phyloP scores from a whole-genome alignment of 2,329 filamentous ascomycete genomes.

The Nothophoma quercina region DNA sequence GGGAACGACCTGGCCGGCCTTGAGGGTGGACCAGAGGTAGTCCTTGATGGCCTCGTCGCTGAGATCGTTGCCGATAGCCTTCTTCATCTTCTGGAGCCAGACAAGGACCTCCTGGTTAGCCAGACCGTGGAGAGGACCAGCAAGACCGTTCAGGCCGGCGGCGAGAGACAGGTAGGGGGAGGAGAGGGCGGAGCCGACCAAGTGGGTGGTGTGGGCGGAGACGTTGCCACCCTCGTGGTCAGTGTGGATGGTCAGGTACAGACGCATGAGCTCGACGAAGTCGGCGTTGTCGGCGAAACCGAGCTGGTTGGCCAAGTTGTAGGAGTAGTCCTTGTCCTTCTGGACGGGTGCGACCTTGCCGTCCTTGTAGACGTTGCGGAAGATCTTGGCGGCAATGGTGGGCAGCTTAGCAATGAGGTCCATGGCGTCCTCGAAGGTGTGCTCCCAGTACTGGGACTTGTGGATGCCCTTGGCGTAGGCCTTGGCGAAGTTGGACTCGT shows the following conservation, averaged over 20 bases:
- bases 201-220: slow-evolving; percentile 96
- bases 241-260: slow-evolving; percentile 99
- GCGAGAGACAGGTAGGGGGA: slow-evolving; percentile 96
- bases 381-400: slow-evolving; percentile 97
- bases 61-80: slow-evolving; percentile 88
- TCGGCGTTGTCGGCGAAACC: slow-evolving; percentile 94
- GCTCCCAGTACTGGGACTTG: slow-evolving; percentile 99
- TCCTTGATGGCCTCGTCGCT: slow-evolving; percentile 96
- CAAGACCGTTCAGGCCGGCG: slow-evolving; percentile 96
- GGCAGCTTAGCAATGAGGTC: slow-evolving; percentile 99
- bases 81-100: slow-evolving; percentile 99
- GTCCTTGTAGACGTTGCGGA: slow-evolving; percentile 99
- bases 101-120: slow-evolving; percentile 99
- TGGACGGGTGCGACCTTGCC: slow-evolving; percentile 95
- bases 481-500: slow-evolving; percentile 97
- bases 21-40: slow-evolving; percentile 98
- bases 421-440: slow-evolving; percentile 99
- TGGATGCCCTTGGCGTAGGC: slow-evolving; percentile 98
- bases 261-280: slow-evolving; percentile 97
- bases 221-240: slow-evolving; percentile 99
- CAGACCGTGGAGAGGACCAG: slow-evolving; percentile 96
- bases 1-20: slow-evolving; percentile 92
- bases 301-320: slow-evolving; percentile 99
- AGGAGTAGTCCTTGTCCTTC: slow-evolving; percentile 99
- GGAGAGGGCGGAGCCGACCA: slow-evolving; percentile 95